phyloP scores from a whole-genome alignment of 768 basidiomycete species.

The Tylopilus intermedius region DNA sequence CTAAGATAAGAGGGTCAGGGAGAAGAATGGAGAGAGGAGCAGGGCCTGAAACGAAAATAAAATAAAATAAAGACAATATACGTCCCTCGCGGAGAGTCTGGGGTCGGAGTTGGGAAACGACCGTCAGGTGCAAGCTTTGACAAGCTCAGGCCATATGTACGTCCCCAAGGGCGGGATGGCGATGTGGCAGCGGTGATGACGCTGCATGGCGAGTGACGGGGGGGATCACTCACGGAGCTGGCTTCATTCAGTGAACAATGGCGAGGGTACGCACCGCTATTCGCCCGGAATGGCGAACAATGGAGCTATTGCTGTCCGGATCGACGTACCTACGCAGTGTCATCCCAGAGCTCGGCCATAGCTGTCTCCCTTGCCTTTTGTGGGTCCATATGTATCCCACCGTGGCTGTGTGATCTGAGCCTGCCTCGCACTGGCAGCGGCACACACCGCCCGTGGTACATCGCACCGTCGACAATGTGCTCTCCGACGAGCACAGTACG shows the following conservation, averaged over 20 bases:
- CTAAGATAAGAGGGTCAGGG: constrained; percentile 26
- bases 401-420: constrained; percentile 32
- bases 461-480: not conserved
- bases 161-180: not conserved
- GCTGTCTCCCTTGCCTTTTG: constrained; percentile 28
- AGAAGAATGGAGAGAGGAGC: constrained; percentile 9
- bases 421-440: not conserved
- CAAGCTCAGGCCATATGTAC: constrained; percentile 2
- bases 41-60: constrained; percentile 25
- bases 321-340: constrained; percentile 12
- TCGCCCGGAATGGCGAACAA: constrained; percentile 27
- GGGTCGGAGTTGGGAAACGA: constrained; percentile 30
- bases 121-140: constrained; percentile 19
- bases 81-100: constrained; percentile 28
- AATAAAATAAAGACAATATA: constrained; percentile 25
- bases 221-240: constrained; percentile 6
- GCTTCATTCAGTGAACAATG: constrained; percentile 26
- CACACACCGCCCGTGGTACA: not conserved
- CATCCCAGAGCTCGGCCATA: constrained; percentile 1
- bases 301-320: constrained; percentile 13
- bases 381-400: constrained; percentile 39
- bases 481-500: not conserved
- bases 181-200: not conserved
- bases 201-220: constrained; percentile 1
- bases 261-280: constrained; percentile 18